phyloP scores from a whole-genome alignment of 2,329 filamentous ascomycete genomes.

The Madurella fahalii region DNA sequence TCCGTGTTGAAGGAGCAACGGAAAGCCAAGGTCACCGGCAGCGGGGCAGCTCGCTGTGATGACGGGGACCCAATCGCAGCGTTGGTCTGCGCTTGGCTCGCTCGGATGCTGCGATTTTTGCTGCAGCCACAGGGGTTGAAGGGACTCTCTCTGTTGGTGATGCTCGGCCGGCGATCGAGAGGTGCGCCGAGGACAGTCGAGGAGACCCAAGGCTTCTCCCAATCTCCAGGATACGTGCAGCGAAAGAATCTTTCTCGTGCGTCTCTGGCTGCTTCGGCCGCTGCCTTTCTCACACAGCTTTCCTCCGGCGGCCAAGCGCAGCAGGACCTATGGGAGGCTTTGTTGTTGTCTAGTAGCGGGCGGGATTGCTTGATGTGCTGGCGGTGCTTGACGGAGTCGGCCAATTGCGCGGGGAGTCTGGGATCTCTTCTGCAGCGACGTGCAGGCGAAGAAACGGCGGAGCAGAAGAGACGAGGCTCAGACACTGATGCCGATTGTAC shows the following conservation, averaged over 20 bases:
- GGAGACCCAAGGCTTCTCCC: neutral
- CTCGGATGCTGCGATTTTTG: neutral
- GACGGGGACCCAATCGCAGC: constrained; percentile 15
- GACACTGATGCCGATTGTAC: neutral
- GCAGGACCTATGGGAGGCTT: constrained; percentile 28
- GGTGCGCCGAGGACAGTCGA: neutral
- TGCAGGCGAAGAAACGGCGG: constrained; percentile 26
- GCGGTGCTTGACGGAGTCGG: constrained; percentile 27
- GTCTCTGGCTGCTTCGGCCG: neutral
- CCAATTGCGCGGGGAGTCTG: constrained; percentile 29
- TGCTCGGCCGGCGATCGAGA: neutral
- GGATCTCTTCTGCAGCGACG: constrained; percentile 26
- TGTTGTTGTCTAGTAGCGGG: constrained; percentile 35
- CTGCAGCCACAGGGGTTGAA: constrained; percentile 1
- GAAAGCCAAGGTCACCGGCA: constrained; percentile 9
- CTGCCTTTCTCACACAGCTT: neutral
- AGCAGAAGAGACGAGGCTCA: constrained; percentile 13
- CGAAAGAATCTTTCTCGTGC: neutral
- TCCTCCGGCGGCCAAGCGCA: constrained; percentile 2
- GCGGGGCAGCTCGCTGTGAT: constrained; percentile 16
- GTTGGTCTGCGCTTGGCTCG: constrained; percentile 3
- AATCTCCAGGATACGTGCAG: neutral
- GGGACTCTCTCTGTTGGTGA: constrained; percentile 5
- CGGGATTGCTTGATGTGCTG: constrained; percentile 33
- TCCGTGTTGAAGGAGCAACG: constrained; percentile 25